phyloP scores from a whole-genome alignment of 2,329 filamentous ascomycete genomes.

The Colletotrichum sp. region DNA sequence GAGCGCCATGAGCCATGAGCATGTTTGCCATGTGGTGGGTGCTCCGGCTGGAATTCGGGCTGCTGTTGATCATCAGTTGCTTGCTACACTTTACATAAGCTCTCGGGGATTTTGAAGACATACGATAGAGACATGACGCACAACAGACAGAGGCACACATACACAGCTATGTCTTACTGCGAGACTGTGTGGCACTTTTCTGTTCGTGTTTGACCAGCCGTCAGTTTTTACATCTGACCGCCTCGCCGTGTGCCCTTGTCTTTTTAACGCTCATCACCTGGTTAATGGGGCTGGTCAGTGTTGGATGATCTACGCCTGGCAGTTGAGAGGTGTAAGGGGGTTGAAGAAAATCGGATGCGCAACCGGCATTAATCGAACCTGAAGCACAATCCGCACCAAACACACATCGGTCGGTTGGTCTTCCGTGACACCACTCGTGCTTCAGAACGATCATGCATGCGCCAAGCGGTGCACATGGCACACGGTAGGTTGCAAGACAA shows the following conservation, averaged over 20 bases:
- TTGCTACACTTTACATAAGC: neutral
- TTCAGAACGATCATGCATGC: constrained; percentile 22
- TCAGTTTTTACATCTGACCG: neutral
- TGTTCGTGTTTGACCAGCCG: neutral
- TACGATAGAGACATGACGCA: neutral
- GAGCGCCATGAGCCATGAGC: constrained; percentile 10
- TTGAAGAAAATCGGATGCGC: neutral
- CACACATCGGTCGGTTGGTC: constrained; percentile 7
- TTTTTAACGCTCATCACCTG: neutral
- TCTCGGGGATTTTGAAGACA: neutral
- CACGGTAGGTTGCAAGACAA: constrained; percentile 7
- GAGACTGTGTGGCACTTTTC: neutral
- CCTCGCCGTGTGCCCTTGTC: neutral
- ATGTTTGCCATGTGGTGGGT: constrained; percentile 20
- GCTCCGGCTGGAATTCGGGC: neutral
- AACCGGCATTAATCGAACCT: constrained; percentile 7
- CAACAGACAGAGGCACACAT: neutral
- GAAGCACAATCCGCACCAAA: constrained; percentile 11
- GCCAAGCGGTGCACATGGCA: constrained; percentile 22
- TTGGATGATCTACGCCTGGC: constrained; percentile 10
- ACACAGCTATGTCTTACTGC: neutral
- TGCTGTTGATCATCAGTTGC: neutral
- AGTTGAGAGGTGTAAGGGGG: neutral
- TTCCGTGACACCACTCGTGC: constrained; percentile 22
- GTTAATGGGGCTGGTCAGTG: neutral